Conservation (phyloP, 768 basidiomycete genomes). For the Podaxis rugospora region DNA sequence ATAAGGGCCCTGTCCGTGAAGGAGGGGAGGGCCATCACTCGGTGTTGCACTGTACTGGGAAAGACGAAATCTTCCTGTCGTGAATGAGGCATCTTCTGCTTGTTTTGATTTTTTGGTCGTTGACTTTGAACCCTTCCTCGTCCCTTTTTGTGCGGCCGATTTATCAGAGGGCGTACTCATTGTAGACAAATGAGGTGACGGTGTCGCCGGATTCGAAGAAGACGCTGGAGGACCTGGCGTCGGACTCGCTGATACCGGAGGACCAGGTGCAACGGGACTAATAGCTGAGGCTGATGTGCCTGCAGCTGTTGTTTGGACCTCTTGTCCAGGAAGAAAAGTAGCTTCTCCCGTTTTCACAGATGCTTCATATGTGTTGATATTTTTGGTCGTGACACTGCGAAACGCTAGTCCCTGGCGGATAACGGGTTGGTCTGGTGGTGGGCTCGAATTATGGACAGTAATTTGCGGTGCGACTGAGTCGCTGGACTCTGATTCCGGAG, state of each 20-base stretch:
- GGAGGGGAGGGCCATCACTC: slow-evolving; percentile 26
- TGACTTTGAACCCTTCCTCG: slow-evolving; percentile 22
- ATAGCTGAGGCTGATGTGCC: slow-evolving; percentile 14
- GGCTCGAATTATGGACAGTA: slow-evolving; percentile 43
- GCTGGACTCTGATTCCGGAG: slow-evolving; percentile 40
- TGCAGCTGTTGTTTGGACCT: slow-evolving; percentile 19
- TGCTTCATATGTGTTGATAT: slow-evolving; percentile 40
- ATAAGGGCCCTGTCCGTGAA: slow-evolving; percentile 34
- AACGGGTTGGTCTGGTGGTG: slow-evolving; percentile 43
- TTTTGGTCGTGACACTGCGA: slow-evolving; percentile 19
- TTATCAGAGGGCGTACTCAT: slow-evolving; percentile 9
- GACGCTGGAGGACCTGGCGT: slow-evolving; percentile 7
- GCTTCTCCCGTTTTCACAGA: slow-evolving; percentile 21
- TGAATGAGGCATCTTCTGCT: slow-evolving; percentile 7
- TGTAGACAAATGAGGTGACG: slow-evolving; percentile 9
- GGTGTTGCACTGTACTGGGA: slow-evolving; percentile 30
- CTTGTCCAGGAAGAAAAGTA: slow-evolving; percentile 55
- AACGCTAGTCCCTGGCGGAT: slow-evolving; percentile 61
- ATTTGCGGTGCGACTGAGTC: slow-evolving; percentile 33
- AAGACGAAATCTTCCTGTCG: slow-evolving; percentile 43
- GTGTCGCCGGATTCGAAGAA: slow-evolving; percentile 8
- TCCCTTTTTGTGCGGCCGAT: not conserved
- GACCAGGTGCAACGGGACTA: slow-evolving; percentile 8
- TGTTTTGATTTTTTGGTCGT: slow-evolving; percentile 6
- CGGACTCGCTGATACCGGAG: slow-evolving; percentile 2